A percentile compares a stretch with the other conserved stretches of the same genome.
Conservation (phyloP, 371 early-diverging fungal species). For the Nosema muscidifuracis region DNA sequence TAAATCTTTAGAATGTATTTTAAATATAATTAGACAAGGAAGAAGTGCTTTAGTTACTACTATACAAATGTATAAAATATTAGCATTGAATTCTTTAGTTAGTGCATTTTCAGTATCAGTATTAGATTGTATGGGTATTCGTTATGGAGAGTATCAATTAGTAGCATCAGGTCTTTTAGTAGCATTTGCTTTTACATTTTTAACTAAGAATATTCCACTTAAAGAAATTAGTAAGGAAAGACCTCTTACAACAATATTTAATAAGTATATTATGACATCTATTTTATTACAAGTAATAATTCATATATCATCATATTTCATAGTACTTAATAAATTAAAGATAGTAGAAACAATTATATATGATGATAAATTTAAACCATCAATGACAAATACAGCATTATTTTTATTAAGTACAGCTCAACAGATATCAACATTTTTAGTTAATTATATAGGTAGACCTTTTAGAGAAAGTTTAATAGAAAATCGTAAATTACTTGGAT, state of each 20-base stretch:
- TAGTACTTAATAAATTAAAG: constrained; percentile 68
- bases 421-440: constrained; percentile 95
- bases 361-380: constrained; percentile 79
- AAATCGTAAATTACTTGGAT: constrained; percentile 82
- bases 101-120: constrained; percentile 91
- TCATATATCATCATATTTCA: constrained; percentile 77
- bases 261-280: constrained; percentile 81
- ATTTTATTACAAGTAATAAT: constrained; percentile 87
- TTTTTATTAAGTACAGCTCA: constrained; percentile 87
- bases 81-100: constrained; percentile 92
- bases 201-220: constrained; percentile 65
- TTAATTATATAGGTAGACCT: constrained; percentile 93
- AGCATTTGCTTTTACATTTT: constrained; percentile 91
- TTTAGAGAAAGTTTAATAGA: constrained; percentile 91
- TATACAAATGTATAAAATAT: constrained; percentile 99
- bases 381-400: constrained; percentile 82
- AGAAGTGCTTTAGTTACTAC: constrained; percentile 94
- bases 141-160: constrained; percentile 88
- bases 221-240: constrained; percentile 74
- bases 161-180: constrained; percentile 89
- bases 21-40: constrained; percentile 91
- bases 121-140: constrained; percentile 91
- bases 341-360: constrained; percentile 70
- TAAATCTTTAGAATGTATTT: constrained; percentile 74
- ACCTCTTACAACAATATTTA: constrained; percentile 89